Evolutionary conservation across 176 grass and related monocot genomes (phyloP).

Genomic region (Thinopyrum elongatum): DNA sequence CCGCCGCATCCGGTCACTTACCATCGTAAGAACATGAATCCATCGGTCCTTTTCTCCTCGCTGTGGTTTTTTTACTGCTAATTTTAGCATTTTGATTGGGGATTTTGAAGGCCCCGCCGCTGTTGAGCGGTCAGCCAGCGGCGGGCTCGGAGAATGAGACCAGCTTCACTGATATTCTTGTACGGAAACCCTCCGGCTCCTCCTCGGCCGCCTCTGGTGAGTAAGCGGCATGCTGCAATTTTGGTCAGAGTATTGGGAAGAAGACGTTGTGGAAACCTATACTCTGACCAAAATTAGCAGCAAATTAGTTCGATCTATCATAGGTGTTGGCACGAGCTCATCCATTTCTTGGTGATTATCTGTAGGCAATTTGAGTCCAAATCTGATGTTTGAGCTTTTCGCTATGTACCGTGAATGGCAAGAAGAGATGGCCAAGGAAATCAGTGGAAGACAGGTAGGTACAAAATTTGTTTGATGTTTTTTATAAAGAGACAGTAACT

Average conservation of each 20-base stretch:
- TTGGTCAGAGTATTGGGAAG: neutral
- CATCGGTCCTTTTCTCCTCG: neutral
- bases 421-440: slow-evolving; percentile 84
- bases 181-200: slow-evolving; percentile 52
- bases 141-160: slow-evolving; percentile 42
- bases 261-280: neutral
- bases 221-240: neutral
- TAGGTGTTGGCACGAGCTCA: neutral
- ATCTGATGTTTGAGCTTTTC: slow-evolving; percentile 78
- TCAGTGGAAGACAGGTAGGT: slow-evolving; percentile 62
- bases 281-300: neutral
- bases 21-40: slow-evolving; percentile 35
- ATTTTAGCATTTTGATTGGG: neutral
- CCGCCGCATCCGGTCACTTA: slow-evolving; percentile 41
- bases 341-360: slow-evolving; percentile 3
- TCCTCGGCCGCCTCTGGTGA: slow-evolving; percentile 33
- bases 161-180: slow-evolving; percentile 71
- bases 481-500: slow-evolving; percentile 1
- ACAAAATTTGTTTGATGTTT: slow-evolving; percentile 3
- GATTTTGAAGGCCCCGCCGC: slow-evolving; percentile 52
- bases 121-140: slow-evolving; percentile 42
- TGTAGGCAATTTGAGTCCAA: slow-evolving; percentile 67
- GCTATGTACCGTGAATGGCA: slow-evolving; percentile 80
- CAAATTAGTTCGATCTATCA: neutral
- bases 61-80: neutral